Evolutionary conservation across 805 yeast species (phyloP).

Genomic region (Kluyveromyces siamensis): DNA sequence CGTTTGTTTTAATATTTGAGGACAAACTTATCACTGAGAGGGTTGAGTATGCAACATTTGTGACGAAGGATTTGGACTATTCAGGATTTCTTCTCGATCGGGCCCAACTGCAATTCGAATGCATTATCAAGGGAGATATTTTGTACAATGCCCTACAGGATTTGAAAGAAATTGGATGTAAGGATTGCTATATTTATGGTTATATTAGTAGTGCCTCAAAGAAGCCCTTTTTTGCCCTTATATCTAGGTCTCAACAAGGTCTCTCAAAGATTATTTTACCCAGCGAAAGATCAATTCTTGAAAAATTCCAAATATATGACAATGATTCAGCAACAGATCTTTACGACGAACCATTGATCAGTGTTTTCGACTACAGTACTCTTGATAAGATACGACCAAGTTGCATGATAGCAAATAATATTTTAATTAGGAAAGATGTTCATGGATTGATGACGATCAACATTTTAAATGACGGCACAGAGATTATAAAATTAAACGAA

Average conservation of each 20-base stretch:
- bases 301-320: slow-evolving; percentile 39
- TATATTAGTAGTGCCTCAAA: slow-evolving; percentile 23
- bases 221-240: slow-evolving; percentile 33
- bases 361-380: slow-evolving; percentile 41
- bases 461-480: slow-evolving; percentile 32
- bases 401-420: slow-evolving; percentile 40
- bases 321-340: slow-evolving; percentile 16
- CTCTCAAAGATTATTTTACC: slow-evolving; percentile 60
- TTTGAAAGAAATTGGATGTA: slow-evolving; percentile 44
- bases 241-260: slow-evolving; percentile 70
- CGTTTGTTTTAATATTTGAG: slow-evolving; percentile 48
- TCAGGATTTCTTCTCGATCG: slow-evolving; percentile 36
- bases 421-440: slow-evolving; percentile 46
- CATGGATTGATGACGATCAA: slow-evolving; percentile 41
- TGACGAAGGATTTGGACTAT: slow-evolving; percentile 27
- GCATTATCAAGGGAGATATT: slow-evolving; percentile 44
- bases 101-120: slow-evolving; percentile 39
- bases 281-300: slow-evolving; percentile 49
- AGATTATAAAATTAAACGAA: slow-evolving; percentile 18
- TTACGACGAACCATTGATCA: slow-evolving; percentile 29
- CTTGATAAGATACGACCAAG: slow-evolving; percentile 43
- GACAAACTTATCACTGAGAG: slow-evolving; percentile 44
- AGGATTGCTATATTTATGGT: slow-evolving; percentile 41
- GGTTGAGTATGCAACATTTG: slow-evolving; percentile 46
- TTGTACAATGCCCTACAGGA: slow-evolving; percentile 48